Evolutionary conservation across 371 early-diverging fungal genomes (phyloP), one percentile per base, ranked within the genome.

Genomic region (Paramicrosporidium saccamoebae): DNA sequence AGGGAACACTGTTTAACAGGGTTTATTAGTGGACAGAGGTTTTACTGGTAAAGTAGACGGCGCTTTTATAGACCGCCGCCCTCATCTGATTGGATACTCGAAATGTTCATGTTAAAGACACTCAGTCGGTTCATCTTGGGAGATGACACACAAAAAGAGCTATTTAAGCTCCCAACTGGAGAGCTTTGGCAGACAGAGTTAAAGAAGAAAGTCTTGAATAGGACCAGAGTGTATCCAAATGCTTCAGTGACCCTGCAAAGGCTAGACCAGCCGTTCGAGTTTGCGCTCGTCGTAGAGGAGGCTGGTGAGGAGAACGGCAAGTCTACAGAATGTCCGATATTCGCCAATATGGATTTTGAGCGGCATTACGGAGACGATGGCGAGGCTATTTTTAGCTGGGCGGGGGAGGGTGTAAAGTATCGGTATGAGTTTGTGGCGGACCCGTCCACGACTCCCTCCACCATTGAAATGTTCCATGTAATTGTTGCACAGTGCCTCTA

Each of bases 401-500:
- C 30, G 2, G 16, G 16, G 10, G 42, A 34, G 23, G 33, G 31
- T 5, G 28, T 20, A 5, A 32, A 30, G 12, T 25, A 28, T 10
- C 32, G 27, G 5, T 52, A 30, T 23, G 44, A 41, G 28, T 48
- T 49, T 35, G 49, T 45, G 4, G 39, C 46, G 18, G 55, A 52
- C 22, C 29, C 36, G 11, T 30, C 32, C 10, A 38, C 39, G 1
- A 39, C 40, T 3, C 36, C 25, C 1, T 31, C 39, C 7, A 42
- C 45, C 10, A 26, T 44, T 9, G 40, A 41, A 12, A 31, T 50
- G 12, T 60, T 72, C 30, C 64, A 64, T 23, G 24, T 36, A 19
- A 43, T 55, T 2, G 31, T 56, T 6, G 59, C 55, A 21, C 38
- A 51, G 19, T 71, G 66, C 32, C 57, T 60, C 46, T 71, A 50